phyloP scores from a whole-genome alignment of 257 asterid species.

The Buddleja alternifolia region DNA sequence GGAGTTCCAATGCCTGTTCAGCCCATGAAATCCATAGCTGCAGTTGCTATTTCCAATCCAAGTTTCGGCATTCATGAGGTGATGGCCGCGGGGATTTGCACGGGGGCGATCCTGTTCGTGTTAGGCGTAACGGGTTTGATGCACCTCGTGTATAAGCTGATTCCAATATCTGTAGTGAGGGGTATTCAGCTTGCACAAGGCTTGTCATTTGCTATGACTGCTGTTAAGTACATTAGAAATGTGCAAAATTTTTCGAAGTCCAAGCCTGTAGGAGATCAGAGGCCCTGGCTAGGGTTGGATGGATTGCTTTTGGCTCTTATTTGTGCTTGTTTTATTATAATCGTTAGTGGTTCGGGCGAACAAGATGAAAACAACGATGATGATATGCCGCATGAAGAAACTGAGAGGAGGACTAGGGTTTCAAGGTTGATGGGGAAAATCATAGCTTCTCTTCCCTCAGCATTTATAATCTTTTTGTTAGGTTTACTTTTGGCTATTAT shows the following conservation, averaged over 20 bases:
- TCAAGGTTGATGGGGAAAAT: no score
- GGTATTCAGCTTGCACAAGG: constrained; percentile 90
- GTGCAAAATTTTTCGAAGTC: constrained; percentile 61
- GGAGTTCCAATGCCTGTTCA: constrained; percentile 89
- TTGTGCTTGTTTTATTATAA: constrained; percentile 62
- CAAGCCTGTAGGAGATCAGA: constrained; percentile 46
- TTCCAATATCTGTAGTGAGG: constrained; percentile 71
- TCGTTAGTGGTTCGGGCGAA: constrained; percentile 62
- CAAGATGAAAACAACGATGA: constrained; percentile 33
- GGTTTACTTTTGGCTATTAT: constrained; percentile 62
- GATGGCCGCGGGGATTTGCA: constrained; percentile 85
- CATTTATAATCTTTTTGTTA: constrained; percentile 55
- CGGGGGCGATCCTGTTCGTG: constrained; percentile 53
- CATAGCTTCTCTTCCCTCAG: constrained; percentile 64
- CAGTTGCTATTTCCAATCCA: constrained; percentile 65
- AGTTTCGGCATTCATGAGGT: constrained; percentile 68
- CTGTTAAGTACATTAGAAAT: constrained; percentile 60
- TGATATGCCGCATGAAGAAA: no score
- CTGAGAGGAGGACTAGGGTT: no score
- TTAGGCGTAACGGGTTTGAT: constrained; percentile 68
- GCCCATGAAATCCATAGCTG: constrained; percentile 88
- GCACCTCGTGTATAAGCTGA: constrained; percentile 59
- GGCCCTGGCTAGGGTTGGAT: constrained; percentile 78
- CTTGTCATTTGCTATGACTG: constrained; percentile 72
- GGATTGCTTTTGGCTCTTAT: constrained; percentile 62